These are phyloP conservation scores for Priceomyces medius DNA, from an alignment of 805 yeast genomes.

Conservation along the genomic window DNA sequence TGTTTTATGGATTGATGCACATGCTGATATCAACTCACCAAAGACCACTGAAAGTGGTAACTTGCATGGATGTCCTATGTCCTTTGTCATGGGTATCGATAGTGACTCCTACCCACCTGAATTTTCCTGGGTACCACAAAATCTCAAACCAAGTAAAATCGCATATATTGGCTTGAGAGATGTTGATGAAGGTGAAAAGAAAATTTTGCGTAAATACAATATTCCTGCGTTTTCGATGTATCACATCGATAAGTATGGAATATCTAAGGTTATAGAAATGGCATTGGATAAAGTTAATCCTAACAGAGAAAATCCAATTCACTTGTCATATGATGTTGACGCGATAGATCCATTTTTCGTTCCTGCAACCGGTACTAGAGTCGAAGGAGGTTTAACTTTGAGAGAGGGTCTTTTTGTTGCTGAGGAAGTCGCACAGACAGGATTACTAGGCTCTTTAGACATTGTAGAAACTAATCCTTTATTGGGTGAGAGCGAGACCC, in stretches of 20 bases:
- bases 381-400: conserved; percentile 90
- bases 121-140: conserved; percentile 76
- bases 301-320: conserved; percentile 65
- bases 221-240: conserved; percentile 93
- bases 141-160: conserved; percentile 64
- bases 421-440: conserved; percentile 88
- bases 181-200: conserved; percentile 83
- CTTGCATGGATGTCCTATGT: conserved; percentile 94
- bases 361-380: conserved; percentile 98
- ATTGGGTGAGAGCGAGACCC: conserved; percentile 73
- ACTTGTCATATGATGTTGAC: conserved; percentile 92
- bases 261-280: conserved; percentile 87
- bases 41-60: conserved; percentile 82
- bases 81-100: conserved; percentile 84
- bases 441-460: conserved; percentile 84
- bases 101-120: conserved; percentile 65
- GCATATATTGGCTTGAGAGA: conserved; percentile 95
- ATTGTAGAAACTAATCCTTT: conserved; percentile 92
- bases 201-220: conserved; percentile 63
- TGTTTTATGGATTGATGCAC: conserved; percentile 95
- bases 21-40: conserved; percentile 94
- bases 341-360: conserved; percentile 93
- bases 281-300: conserved; percentile 82
- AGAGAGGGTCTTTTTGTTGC: conserved; percentile 92
- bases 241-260: conserved; percentile 92